A percentile compares a stretch with the other conserved stretches of the same genome.
Conservation (phyloP, 1,139 yeast species). For the Hyphopichia pseudoburtonii region DNA sequence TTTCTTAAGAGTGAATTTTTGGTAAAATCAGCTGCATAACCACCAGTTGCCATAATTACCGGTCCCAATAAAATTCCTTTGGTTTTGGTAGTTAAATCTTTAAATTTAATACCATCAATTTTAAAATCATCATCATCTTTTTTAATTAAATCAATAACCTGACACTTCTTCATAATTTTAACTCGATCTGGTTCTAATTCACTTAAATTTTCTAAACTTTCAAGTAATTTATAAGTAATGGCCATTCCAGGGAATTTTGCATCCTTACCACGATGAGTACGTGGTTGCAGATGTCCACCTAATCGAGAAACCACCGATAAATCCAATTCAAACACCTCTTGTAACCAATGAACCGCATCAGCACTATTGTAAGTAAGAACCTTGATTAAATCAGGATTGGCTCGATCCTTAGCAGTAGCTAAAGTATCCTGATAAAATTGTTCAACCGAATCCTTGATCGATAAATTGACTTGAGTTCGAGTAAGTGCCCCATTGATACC, state of each 20-base stretch:
- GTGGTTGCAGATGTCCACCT: conserved; percentile 73
- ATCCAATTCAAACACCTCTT: conserved; percentile 57
- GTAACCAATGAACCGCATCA: conserved; percentile 72
- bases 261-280: conserved; percentile 73
- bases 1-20: conserved; percentile 49
- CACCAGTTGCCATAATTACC: conserved; percentile 79
- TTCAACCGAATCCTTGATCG: conserved; percentile 56
- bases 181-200: conserved; percentile 53
- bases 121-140: conserved; percentile 22
- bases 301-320: conserved; percentile 65
- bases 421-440: conserved; percentile 66
- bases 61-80: conserved; percentile 46
- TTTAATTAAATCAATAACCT: conserved; percentile 53
- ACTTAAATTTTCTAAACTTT: conserved; percentile 50
- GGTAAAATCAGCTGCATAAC: conserved; percentile 64
- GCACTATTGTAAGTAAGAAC: conserved; percentile 55
- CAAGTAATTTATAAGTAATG: conserved; percentile 62
- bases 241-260: conserved; percentile 76
- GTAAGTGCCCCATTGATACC: conserved; percentile 81
- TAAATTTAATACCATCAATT: conserved; percentile 52
- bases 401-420: conserved; percentile 63
- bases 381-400: conserved; percentile 52
- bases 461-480: conserved; percentile 51
- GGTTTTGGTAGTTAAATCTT: conserved; percentile 34
- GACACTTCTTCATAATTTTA: conserved; percentile 51